Conservation (phyloP, 495 filamentous ascomycete species). For the Lophiotrema nucula region DNA sequence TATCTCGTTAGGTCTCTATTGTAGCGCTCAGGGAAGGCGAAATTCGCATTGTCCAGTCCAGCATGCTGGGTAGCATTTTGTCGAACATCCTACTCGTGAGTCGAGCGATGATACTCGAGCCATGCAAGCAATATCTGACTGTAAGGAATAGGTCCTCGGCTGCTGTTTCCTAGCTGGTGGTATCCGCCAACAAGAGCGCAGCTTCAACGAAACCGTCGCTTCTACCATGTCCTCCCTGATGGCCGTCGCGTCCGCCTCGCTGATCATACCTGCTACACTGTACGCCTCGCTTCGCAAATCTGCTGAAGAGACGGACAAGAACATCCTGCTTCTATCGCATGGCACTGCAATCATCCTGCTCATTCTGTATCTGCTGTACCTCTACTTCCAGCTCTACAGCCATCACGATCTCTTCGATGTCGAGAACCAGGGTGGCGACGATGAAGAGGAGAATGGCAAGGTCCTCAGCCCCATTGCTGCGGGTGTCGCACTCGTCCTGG, state of each 20-base stretch:
- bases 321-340: constrained; percentile 81
- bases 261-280: constrained; percentile 87
- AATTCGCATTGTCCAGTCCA: constrained; percentile 93
- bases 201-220: constrained; percentile 82
- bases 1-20: constrained; percentile 95
- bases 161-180: constrained; percentile 96
- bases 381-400: constrained; percentile 83
- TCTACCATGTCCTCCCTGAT: constrained; percentile 96
- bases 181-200: constrained; percentile 65
- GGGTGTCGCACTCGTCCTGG: constrained; percentile 64
- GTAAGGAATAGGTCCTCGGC: constrained; percentile 60
- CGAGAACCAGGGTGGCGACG: constrained; percentile 42
- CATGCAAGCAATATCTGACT: not conserved
- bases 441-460: constrained; percentile 47
- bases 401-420: constrained; percentile 80
- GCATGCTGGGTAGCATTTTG: constrained; percentile 95
- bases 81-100: constrained; percentile 84
- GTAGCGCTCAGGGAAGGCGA: constrained; percentile 81
- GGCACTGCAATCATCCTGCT: constrained; percentile 89
- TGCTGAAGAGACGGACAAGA: constrained; percentile 49
- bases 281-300: constrained; percentile 56
- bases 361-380: constrained; percentile 83
- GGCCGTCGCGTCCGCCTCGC: constrained; percentile 83
- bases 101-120: not conserved
- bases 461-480: constrained; percentile 73